Conservation (phyloP, 495 filamentous ascomycete species). For the Trichocladium uniseriatum region DNA sequence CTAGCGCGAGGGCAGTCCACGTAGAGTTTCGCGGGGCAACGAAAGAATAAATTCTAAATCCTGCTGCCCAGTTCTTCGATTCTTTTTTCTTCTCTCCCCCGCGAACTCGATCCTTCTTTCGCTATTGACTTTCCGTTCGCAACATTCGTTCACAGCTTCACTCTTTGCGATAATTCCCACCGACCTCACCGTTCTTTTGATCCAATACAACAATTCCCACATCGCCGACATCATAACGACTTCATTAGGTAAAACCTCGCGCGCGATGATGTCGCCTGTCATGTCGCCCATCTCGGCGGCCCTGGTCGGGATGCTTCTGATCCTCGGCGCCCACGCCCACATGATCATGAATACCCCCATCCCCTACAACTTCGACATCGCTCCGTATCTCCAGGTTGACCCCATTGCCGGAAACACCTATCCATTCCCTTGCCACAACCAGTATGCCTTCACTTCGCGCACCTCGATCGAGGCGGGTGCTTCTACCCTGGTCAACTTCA, state of each 20-base stretch:
- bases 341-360: slow-evolving; percentile 55
- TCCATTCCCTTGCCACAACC: slow-evolving; percentile 64
- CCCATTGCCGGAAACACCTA: slow-evolving; percentile 46
- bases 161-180: too few species aligned
- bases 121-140: too few species aligned
- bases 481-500: slow-evolving; percentile 39
- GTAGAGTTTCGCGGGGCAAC: too few species aligned
- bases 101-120: too few species aligned
- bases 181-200: background rate
- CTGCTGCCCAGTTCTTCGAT: too few species aligned
- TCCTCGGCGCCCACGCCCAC: slow-evolving; percentile 47
- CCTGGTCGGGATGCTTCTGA: slow-evolving; percentile 10
- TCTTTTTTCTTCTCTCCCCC: too few species aligned
- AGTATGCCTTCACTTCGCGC: slow-evolving; percentile 23
- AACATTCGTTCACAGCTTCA: too few species aligned
- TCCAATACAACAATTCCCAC: background rate
- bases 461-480: slow-evolving; percentile 40
- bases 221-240: background rate
- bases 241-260: too few species aligned
- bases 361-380: slow-evolving; percentile 41
- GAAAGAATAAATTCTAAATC: too few species aligned
- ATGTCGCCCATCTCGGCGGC: slow-evolving; percentile 8
- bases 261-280: background rate
- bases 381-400: slow-evolving; percentile 36
- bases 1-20: too few species aligned